A percentile compares a stretch with the other conserved stretches of the same genome.
These are phyloP conservation scores for Tolypocladium ophioglossoides DNA, from an alignment of 2,329 filamentous ascomycete species.

Conservation along the genomic window DNA sequence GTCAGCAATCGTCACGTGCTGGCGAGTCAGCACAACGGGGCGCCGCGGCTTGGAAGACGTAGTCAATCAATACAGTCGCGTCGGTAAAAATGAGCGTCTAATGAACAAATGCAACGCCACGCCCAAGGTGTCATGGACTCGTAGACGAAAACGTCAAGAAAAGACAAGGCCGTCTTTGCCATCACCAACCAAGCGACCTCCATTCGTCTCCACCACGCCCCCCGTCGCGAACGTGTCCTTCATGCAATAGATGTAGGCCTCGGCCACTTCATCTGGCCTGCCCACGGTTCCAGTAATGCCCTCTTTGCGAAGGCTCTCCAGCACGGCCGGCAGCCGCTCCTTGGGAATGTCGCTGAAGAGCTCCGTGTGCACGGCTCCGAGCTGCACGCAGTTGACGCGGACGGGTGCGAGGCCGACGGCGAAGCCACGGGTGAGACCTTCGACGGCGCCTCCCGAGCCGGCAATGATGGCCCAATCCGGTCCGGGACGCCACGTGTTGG, in stretches of 20 bases:
- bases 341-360: slow-evolving; percentile 14
- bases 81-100: too few relatives aligned
- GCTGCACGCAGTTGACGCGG: slow-evolving; percentile 50
- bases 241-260: slow-evolving; percentile 32
- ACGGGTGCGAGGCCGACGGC: slow-evolving; percentile 54
- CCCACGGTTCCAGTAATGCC: slow-evolving; percentile 14
- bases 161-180: slow-evolving; percentile 3
- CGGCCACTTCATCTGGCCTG: slow-evolving; percentile 28
- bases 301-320: slow-evolving; percentile 8
- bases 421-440: slow-evolving; percentile 42
- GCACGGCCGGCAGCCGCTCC: slow-evolving; percentile 4
- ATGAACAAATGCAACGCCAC: not conserved
- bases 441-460: slow-evolving; percentile 36
- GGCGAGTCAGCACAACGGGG: not conserved
- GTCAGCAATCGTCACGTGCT: not conserved
- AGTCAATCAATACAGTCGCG: too few relatives aligned
- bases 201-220: slow-evolving; percentile 13
- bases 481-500: slow-evolving; percentile 37
- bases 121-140: too few relatives aligned
- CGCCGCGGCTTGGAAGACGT: too few relatives aligned
- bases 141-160: not conserved
- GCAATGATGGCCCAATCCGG: slow-evolving; percentile 39
- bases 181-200: slow-evolving; percentile 13
- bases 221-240: slow-evolving; percentile 28
- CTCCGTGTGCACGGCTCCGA: slow-evolving; percentile 41